Evolutionary conservation across 805 yeast genomes (phyloP), one percentile per base, ranked within the genome.

Genomic region (Monosporozyma unispora): DNA sequence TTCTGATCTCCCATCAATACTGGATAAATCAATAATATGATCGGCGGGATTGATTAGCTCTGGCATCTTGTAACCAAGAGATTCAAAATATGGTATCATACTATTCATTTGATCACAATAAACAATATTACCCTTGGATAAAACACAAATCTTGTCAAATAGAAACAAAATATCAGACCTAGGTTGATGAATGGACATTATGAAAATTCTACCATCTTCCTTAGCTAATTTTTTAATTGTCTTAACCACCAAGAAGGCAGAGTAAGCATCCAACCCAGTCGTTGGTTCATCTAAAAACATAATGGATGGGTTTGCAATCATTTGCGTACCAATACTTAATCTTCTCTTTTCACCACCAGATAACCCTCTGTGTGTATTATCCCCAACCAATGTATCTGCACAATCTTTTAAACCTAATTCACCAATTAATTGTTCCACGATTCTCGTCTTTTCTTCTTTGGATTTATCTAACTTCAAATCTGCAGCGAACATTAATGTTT

Each of bases 291-390:
- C 96, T 41, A 87, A 66, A 57, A 87, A 87, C 52, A 88, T 65
- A 1, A 87, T 69, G 0, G 89, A 79, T 0, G 96, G 96, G 54
- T 81, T 84, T 5, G 85, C 77, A 45, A 87, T 70, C 60, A 87
- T 68, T 62, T 87, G 95, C 16, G 87, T 77, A 0, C 87, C 96
- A 35, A 87, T 76, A 43, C 90, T 82, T 3, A 85, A 73, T 51
- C 96, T 67, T 58, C 96, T 65, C 58, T 81, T 83, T 60, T 87
- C 96, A 29, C 96, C 96, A 14, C 96, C 96, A 3, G 91, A 84
- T 4, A 87, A 67, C 23, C 85, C 87, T 11, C 74, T 69, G 50
- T 75, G 75, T 48, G 74, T 75, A 3, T 70, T 68, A 51, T 78
- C 79, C 18, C 81, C 82, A 1, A 86, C 82, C 3, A 71, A 54